Evolutionary conservation across 345 rosid species (phyloP).

Genomic region (Hevea brasiliensis): DNA sequence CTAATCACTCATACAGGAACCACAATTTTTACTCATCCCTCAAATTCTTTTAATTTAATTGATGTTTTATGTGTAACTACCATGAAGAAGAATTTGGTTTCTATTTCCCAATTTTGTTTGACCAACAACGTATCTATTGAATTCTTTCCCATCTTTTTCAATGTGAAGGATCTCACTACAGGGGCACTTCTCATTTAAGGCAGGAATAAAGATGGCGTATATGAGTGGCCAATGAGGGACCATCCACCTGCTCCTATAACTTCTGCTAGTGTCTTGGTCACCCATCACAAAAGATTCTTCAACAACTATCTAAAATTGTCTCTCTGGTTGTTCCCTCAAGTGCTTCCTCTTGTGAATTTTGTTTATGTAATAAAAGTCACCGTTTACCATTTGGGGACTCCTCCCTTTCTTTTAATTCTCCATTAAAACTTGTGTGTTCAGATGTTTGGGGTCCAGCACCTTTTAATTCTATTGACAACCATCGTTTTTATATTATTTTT

Average conservation of each 20-base stretch:
- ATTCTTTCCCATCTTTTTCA: background rate
- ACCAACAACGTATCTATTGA: too few relatives aligned
- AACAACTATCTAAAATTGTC: background rate
- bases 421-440: background rate
- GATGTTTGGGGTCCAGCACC: conserved; percentile 1
- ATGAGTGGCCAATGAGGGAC: background rate
- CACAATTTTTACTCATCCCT: background rate
- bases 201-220: background rate
- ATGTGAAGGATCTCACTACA: background rate
- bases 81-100: background rate
- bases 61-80: background rate
- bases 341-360: background rate
- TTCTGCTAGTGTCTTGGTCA: background rate
- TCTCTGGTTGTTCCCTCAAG: background rate
- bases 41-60: background rate
- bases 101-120: background rate
- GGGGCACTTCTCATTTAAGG: background rate
- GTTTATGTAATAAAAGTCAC: background rate
- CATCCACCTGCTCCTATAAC: background rate
- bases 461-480: background rate
- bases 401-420: too few relatives aligned
- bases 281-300: background rate
- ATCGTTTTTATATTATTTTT: background rate
- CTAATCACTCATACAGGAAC: background rate
- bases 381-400: background rate